These are phyloP conservation scores for Penicillium sp. DNA, from an alignment of 2,329 filamentous ascomycete species.

Conservation along the genomic window DNA sequence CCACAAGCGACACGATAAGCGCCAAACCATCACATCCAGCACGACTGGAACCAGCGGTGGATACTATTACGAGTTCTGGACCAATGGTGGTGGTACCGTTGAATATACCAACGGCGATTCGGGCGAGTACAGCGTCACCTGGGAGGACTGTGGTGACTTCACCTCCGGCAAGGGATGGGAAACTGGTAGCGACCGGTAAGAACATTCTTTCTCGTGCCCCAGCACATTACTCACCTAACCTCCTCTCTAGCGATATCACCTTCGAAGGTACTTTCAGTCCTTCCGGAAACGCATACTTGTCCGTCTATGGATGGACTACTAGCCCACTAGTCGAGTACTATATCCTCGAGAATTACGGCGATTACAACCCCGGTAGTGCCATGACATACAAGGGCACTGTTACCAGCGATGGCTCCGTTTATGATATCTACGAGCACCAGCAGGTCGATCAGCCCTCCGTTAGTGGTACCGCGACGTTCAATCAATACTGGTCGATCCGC, in stretches of 20 bases:
- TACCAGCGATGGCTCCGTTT: constrained; percentile 36
- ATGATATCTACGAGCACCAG: constrained; percentile 39
- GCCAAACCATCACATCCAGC: constrained; percentile 19
- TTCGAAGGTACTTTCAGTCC: constrained; percentile 32
- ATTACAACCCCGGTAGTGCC: constrained; percentile 31
- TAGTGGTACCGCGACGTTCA: constrained; percentile 41
- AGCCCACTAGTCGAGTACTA: constrained; percentile 40
- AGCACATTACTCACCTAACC: neutral
- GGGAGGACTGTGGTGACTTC: constrained; percentile 14
- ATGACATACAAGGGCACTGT: constrained; percentile 36
- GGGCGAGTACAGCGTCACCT: constrained; percentile 32
- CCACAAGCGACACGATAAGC: constrained; percentile 1
- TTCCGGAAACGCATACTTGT: constrained; percentile 34
- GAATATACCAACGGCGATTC: constrained; percentile 48
- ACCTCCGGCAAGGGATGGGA: constrained; percentile 58
- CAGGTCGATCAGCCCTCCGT: constrained; percentile 44
- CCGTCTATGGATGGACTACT: constrained; percentile 45
- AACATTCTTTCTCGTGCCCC: neutral
- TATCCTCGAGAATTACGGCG: constrained; percentile 37
- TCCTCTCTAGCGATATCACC: constrained; percentile 22
- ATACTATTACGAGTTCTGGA: constrained; percentile 54
- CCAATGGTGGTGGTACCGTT: constrained; percentile 45
- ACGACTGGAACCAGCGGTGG: constrained; percentile 40
- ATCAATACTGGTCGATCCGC: constrained; percentile 46
- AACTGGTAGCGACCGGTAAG: constrained; percentile 52